Conservation (phyloP, 2,329 filamentous ascomycete genomes). For the Grosmannia clavigera region DNA sequence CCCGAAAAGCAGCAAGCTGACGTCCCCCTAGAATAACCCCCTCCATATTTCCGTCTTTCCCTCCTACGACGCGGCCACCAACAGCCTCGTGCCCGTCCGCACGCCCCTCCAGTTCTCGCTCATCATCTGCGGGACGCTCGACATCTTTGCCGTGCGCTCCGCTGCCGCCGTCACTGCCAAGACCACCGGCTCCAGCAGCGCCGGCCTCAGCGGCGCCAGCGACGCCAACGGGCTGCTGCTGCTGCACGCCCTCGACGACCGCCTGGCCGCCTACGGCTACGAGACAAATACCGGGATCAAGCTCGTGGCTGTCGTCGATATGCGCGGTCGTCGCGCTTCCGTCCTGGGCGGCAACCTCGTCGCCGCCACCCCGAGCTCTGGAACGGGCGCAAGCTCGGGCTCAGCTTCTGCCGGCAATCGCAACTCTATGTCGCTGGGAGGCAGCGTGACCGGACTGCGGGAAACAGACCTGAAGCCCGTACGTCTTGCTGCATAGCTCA, state of each 20-base stretch:
- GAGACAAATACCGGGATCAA: constrained; percentile 92
- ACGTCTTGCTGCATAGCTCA: constrained; percentile 17
- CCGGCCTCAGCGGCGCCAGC: constrained; percentile 56
- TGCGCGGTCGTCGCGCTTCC: constrained; percentile 53
- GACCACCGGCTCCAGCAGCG: constrained; percentile 14
- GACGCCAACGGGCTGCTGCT: constrained; percentile 49
- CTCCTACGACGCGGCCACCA: constrained; percentile 47
- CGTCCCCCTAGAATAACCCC: constrained; percentile 65
- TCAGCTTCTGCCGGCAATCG: constrained; percentile 1
- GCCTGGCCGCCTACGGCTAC: constrained; percentile 88
- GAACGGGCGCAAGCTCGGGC: background rate
- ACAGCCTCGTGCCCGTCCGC: constrained; percentile 44
- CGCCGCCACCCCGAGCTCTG: background rate
- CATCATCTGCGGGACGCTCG: constrained; percentile 78
- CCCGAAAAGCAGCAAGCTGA: background rate
- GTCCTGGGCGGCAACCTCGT: background rate
- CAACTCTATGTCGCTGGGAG: constrained; percentile 13
- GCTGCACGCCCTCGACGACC: constrained; percentile 85
- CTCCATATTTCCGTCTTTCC: constrained; percentile 88
- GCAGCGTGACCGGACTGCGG: constrained; percentile 47
- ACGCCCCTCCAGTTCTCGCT: constrained; percentile 84
- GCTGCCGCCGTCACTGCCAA: constrained; percentile 24
- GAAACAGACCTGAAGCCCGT: constrained; percentile 83
- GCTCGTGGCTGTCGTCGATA: constrained; percentile 82
- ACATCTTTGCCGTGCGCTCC: constrained; percentile 81